Percentiles rank a stretch among this genome's conserved stretches.
These are phyloP conservation scores for Solanum etuberosum DNA, from an alignment of 257 asterid species.

Conservation along the genomic window DNA sequence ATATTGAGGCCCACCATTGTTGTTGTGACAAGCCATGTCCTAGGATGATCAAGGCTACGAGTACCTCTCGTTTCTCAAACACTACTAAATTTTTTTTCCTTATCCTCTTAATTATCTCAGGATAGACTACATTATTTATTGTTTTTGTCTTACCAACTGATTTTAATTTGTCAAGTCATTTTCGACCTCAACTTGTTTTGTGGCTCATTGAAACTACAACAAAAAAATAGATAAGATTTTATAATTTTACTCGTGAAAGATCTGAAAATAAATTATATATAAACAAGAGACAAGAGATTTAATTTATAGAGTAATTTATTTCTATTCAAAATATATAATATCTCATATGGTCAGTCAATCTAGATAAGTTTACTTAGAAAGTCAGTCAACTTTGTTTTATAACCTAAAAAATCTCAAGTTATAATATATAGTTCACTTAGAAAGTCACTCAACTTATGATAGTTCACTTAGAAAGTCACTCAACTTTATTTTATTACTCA, in stretches of 20 bases:
- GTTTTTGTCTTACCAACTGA: background rate
- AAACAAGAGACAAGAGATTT: background rate
- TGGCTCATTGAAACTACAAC: background rate
- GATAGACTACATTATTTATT: background rate
- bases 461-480: too few relatives aligned
- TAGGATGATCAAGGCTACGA: background rate
- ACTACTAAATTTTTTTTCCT: background rate
- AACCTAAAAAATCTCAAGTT: too few relatives aligned
- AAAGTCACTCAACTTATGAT: too few relatives aligned
- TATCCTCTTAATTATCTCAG: background rate
- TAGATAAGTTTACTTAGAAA: too few relatives aligned
- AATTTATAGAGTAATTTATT: too few relatives aligned
- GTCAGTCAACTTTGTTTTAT: too few relatives aligned
- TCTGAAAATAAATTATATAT: too few relatives aligned
- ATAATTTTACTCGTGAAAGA: too few relatives aligned
- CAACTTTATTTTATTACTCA: too few relatives aligned
- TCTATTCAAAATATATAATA: too few relatives aligned
- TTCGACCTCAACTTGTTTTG: background rate
- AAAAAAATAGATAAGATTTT: background rate
- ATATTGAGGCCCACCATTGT: background rate
- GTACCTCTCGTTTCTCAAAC: background rate
- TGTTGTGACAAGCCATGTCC: background rate
- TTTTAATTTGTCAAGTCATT: background rate
- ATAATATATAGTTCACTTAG: too few relatives aligned
- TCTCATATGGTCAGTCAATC: too few relatives aligned